A percentile compares a stretch with the other conserved stretches of the same genome.
Conservation (phyloP, 441 rosid species). For the Pelargonium cotyledonis region DNA sequence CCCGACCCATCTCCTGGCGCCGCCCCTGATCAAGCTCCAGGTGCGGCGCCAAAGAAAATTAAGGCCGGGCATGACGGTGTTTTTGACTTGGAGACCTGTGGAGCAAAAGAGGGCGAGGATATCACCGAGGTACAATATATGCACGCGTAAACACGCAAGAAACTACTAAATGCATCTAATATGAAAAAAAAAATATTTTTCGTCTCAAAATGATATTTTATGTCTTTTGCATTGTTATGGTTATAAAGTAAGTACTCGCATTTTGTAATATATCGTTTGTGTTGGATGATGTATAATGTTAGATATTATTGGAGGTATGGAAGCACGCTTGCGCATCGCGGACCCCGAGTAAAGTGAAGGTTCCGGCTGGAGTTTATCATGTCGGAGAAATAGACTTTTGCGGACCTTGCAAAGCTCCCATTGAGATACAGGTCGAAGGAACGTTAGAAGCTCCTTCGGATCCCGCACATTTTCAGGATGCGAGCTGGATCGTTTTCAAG, state of each 20-base stretch:
- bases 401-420: constrained; percentile 17
- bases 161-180: no score
- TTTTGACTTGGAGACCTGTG: background rate
- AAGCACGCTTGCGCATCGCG: constrained; percentile 12
- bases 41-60: background rate
- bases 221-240: no score
- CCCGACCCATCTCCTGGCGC: background rate
- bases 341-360: background rate
- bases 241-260: no score
- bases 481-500: background rate
- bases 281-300: no score
- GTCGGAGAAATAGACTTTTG: background rate
- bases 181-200: no score
- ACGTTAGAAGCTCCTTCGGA: constrained; percentile 14
- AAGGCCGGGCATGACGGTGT: background rate
- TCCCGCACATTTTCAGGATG: background rate
- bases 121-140: background rate
- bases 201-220: no score
- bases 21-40: background rate
- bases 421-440: constrained; percentile 7
- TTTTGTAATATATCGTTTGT: no score
- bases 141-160: background rate
- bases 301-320: constrained; percentile 8
- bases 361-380: constrained; percentile 12
- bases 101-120: background rate